phyloP scores from a whole-genome alignment of 441 rosid genomes.

The Flueggea neowawraea region DNA sequence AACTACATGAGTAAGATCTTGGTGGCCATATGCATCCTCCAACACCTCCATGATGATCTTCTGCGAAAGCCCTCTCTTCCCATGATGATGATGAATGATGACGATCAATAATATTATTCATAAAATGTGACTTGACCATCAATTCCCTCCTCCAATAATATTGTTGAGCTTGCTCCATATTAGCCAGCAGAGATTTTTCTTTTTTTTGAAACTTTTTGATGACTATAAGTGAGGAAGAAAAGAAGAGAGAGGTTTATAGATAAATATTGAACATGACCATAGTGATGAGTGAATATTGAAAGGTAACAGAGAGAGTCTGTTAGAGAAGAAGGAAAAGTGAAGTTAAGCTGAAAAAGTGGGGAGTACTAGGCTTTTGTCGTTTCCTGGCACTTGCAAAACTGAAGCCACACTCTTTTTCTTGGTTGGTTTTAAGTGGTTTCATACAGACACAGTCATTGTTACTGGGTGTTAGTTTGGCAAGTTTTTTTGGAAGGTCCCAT shows the following conservation, averaged over 20 bases:
- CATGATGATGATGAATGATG: slow-evolving; percentile 22
- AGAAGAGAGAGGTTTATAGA: background rate
- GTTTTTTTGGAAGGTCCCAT: slow-evolving; percentile 24
- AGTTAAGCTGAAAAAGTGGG: slow-evolving; percentile 23
- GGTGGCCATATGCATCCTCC: slow-evolving; percentile 92
- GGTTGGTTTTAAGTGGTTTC: slow-evolving; percentile 18
- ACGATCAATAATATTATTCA: too few species aligned
- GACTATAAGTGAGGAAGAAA: background rate
- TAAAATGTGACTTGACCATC: slow-evolving; percentile 11
- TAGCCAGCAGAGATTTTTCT: too few species aligned
- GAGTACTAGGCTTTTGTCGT: too few species aligned
- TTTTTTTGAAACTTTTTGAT: too few species aligned
- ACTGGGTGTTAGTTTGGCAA: slow-evolving; percentile 20
- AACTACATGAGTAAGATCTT: slow-evolving; percentile 85
- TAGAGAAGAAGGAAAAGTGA: slow-evolving; percentile 18
- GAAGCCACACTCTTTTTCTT: slow-evolving; percentile 24
- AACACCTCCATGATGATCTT: slow-evolving; percentile 56
- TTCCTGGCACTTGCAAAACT: slow-evolving; percentile 8
- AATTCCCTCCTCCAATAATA: slow-evolving; percentile 15
- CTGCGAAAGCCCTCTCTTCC: slow-evolving; percentile 94
- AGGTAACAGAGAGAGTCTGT: slow-evolving; percentile 28
- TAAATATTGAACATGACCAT: slow-evolving; percentile 13
- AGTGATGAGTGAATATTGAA: slow-evolving; percentile 10
- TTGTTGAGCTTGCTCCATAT: too few species aligned
- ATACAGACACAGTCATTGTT: slow-evolving; percentile 21